phyloP scores from a whole-genome alignment of 2,329 filamentous ascomycete genomes.

The Phialocephala subalpina region DNA sequence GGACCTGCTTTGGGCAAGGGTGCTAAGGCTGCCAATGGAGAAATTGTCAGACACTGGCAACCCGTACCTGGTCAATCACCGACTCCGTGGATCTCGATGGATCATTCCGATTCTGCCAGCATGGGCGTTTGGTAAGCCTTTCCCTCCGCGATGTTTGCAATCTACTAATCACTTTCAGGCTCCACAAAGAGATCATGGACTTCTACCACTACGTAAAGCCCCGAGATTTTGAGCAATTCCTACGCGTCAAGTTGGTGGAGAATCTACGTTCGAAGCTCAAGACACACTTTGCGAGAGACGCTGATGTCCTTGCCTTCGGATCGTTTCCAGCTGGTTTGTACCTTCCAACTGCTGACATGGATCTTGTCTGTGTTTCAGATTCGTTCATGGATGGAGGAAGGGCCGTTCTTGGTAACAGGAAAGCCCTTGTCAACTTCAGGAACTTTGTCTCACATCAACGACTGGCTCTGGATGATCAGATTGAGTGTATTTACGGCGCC shows the following conservation, averaged over 20 bases:
- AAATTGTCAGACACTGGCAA: slow-evolving; percentile 53
- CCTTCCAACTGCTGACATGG: slow-evolving; percentile 87
- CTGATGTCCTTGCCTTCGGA: slow-evolving; percentile 81
- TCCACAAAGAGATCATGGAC: slow-evolving; percentile 90
- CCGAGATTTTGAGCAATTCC: slow-evolving; percentile 75
- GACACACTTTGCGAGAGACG: slow-evolving; percentile 60
- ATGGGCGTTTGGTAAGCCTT: slow-evolving; percentile 64
- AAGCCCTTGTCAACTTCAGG: slow-evolving; percentile 67
- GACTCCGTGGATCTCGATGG: slow-evolving; percentile 69
- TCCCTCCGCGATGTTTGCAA: not conserved
- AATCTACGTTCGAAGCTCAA: slow-evolving; percentile 70
- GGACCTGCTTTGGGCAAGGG: slow-evolving; percentile 31
- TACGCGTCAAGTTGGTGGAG: slow-evolving; percentile 76
- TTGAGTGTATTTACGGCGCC: slow-evolving; percentile 76
- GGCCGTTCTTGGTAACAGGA: slow-evolving; percentile 49
- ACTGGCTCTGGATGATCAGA: slow-evolving; percentile 64
- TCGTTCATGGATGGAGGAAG: slow-evolving; percentile 63
- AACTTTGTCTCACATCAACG: slow-evolving; percentile 62
- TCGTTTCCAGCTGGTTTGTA: slow-evolving; percentile 87
- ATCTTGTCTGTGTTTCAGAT: slow-evolving; percentile 79
- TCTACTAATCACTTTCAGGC: slow-evolving; percentile 53
- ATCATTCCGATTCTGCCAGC: slow-evolving; percentile 61
- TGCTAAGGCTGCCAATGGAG: slow-evolving; percentile 34
- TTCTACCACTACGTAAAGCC: slow-evolving; percentile 89
- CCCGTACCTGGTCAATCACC: slow-evolving; percentile 46